Percentiles rank a stretch among this genome's conserved stretches.
Conservation (phyloP, 2,329 filamentous ascomycete genomes). For the Aspergillus fumigatiaffinis region DNA sequence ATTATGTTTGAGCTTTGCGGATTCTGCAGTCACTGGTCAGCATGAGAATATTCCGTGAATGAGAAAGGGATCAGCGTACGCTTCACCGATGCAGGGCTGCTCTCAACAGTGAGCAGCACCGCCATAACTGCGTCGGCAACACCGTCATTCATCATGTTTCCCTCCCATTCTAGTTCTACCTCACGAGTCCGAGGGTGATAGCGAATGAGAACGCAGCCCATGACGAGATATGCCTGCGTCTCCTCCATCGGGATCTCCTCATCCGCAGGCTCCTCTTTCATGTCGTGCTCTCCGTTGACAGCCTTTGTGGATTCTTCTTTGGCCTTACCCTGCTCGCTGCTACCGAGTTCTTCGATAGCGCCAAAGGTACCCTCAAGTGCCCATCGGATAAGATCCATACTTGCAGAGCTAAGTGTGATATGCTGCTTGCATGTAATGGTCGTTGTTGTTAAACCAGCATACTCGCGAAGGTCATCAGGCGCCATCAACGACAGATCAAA, state of each 20-base stretch:
- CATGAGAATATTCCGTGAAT: not conserved
- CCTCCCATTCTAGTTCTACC: constrained; percentile 93
- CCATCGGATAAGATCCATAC: constrained; percentile 89
- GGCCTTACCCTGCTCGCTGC: constrained; percentile 11
- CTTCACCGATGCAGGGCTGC: constrained; percentile 89
- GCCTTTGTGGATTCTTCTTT: constrained; percentile 20
- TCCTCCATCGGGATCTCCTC: constrained; percentile 41
- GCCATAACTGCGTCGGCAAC: constrained; percentile 97
- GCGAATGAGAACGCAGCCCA: constrained; percentile 85
- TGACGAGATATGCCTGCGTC: constrained; percentile 59
- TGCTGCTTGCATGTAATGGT: constrained; percentile 91
- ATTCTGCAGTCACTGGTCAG: constrained; percentile 42
- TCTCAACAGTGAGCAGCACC: constrained; percentile 86
- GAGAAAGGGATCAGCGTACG: constrained; percentile 50
- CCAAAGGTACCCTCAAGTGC: constrained; percentile 93
- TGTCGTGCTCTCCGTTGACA: constrained; percentile 34
- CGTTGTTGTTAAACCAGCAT: constrained; percentile 93
- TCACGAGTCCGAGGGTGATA: constrained; percentile 69
- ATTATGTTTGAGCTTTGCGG: constrained; percentile 58
- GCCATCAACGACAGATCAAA: constrained; percentile 98
- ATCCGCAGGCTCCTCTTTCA: constrained; percentile 40
- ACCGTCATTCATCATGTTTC: constrained; percentile 94
- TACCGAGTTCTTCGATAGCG: constrained; percentile 59
- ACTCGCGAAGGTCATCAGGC: constrained; percentile 90
- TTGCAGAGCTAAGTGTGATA: constrained; percentile 80